phyloP scores from a whole-genome alignment of 192 early-diverging fungal species.

The Chytriomyces confervae region DNA sequence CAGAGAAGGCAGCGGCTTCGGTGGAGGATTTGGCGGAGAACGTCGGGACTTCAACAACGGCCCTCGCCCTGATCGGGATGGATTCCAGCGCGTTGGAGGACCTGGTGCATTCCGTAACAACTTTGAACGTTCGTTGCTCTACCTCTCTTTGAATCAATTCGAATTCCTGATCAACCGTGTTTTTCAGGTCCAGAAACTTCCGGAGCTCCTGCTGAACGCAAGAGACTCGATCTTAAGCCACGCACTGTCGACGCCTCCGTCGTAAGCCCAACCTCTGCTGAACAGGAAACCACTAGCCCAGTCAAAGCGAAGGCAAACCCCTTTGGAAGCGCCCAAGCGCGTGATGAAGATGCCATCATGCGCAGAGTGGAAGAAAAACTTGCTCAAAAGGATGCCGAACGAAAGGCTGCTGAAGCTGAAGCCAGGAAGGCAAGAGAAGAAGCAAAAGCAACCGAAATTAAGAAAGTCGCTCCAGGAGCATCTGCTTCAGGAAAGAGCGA shows the following conservation, averaged over 20 bases:
- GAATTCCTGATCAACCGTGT: background rate
- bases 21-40: constrained; percentile 49
- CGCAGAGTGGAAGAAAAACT: constrained; percentile 58
- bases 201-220: constrained; percentile 38
- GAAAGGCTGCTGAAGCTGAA: constrained; percentile 41
- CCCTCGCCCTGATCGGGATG: constrained; percentile 20
- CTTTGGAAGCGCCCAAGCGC: constrained; percentile 59
- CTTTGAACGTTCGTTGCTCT: background rate
- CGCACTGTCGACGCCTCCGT: constrained; percentile 30
- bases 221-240: constrained; percentile 50
- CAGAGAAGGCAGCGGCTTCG: constrained; percentile 56
- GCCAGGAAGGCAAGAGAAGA: constrained; percentile 39
- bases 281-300: constrained; percentile 9
- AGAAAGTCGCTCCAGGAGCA: background rate
- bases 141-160: background rate
- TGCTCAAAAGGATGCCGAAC: constrained; percentile 49
- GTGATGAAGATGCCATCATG: constrained; percentile 61
- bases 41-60: constrained; percentile 31
- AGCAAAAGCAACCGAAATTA: constrained; percentile 33
- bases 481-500: constrained; percentile 9
- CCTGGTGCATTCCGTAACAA: constrained; percentile 16
- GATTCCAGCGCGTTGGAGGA: constrained; percentile 2
- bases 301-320: constrained; percentile 56
- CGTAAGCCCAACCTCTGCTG: constrained; percentile 11
- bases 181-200: background rate